Base-by-base conservation (phyloP, 108 stramenopile genomes). In the Chaetoceros tenuissimus region DNA sequence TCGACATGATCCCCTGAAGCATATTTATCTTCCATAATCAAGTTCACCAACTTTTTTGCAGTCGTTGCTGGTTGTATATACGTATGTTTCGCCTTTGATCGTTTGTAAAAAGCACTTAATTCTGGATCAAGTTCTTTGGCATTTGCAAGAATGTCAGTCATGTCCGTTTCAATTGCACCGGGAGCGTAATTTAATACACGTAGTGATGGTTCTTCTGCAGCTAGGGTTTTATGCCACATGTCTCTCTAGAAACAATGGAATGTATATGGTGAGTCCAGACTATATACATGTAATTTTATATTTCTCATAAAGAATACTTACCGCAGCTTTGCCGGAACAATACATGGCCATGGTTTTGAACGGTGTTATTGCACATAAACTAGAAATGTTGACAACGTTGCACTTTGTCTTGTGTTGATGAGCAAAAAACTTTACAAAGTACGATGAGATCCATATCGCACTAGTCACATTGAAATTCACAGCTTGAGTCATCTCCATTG, bases 171-270 rank as follows among this genome's bases (percentile, higher is more conserved):
- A 44, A 84, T 68, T 0, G 82, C 77, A 20, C 89, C 89, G 2
- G 89, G 89, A 20, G 89, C 89, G 62, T 91, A 91, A 44, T 87
- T 91, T 1, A 91, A 57, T 21, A 71, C 63, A 53, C 72, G 72
- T 40, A 84, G 58, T 25, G 50, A 18, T 29, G 20, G 22, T 27
- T 63, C 43, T 53, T 89, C 89, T 56, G 79, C 73, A 19, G 85
- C 81, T 53, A 91, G 55, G 5, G 71, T 52, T 3, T 56, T 23
- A 54, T 91, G 85, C 54, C 71, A 91, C 69, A 73, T 75, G 51
- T 91, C 85, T 47, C 89, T 59, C 22, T 40, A n/a, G n/a, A n/a
- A n/a, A n/a, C n/a, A n/a, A n/a, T n/a, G n/a, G n/a, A n/a, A n/a
- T n/a, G n/a, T n/a, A n/a, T n/a, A n/a, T n/a, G n/a, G n/a, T n/a